A percentile compares a stretch with the other conserved stretches of the same genome.
Conservation (phyloP, 2,329 filamentous ascomycete species). For the Claviceps sp. region DNA sequence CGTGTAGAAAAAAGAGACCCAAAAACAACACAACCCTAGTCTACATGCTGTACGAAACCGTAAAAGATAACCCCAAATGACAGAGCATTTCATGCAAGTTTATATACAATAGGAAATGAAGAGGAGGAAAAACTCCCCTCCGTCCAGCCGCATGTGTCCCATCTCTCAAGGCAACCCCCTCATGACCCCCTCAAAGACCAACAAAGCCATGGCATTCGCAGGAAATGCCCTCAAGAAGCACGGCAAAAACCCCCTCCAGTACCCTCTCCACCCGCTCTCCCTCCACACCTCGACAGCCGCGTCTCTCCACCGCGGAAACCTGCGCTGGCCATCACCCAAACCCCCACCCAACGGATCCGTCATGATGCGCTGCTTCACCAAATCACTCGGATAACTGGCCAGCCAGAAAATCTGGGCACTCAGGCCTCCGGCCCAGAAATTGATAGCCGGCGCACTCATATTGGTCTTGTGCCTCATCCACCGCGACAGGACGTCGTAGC, state of each 20-base stretch:
- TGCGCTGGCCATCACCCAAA: conserved; percentile 51
- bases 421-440: conserved; percentile 94
- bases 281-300: conserved; percentile 65
- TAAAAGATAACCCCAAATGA: background rate
- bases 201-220: conserved; percentile 84
- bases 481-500: conserved; percentile 73
- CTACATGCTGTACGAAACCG: background rate
- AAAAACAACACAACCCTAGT: too few species aligned
- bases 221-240: conserved; percentile 92
- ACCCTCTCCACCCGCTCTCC: conserved; percentile 66
- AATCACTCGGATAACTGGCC: conserved; percentile 79
- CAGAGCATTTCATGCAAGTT: background rate
- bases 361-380: conserved; percentile 96
- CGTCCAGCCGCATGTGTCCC: background rate
- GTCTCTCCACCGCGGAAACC: conserved; percentile 64
- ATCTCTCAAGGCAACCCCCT: conserved; percentile 36
- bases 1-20: background rate
- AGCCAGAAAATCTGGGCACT: conserved; percentile 94
- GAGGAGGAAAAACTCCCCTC: background rate
- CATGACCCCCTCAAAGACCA: conserved; percentile 91
- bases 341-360: conserved; percentile 72
- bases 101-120: background rate
- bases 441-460: conserved; percentile 66
- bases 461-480: conserved; percentile 51
- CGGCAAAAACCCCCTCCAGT: conserved; percentile 86